Evolutionary conservation across 1,139 yeast species (phyloP), one percentile per base, ranked within the genome.

Genomic region (Lodderomyces margitis): DNA sequence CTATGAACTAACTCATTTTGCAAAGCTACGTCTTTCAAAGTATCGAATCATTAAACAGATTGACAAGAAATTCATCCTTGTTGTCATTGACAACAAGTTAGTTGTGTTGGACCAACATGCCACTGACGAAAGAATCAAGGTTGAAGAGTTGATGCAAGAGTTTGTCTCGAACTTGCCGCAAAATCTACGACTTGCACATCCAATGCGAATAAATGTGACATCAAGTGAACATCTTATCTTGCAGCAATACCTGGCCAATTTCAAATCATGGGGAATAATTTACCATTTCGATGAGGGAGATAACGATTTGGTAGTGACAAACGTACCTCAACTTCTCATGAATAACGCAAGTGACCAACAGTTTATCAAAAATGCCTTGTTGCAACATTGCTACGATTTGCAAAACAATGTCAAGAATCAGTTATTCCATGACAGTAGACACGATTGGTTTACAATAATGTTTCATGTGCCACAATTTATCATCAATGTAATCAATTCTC

Each of bases 31-130:
- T 4, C 23, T 40, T 9, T 36, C 39, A 8, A 44, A 45, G 10
- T 51, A 50, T 36, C 46, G 53, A 11, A 51, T 70, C 1, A 50
- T 70, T 2, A 55, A 57, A 9, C 95, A 87, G 55, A 61, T 86
- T 1, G 87, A 81, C 38, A 54, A 61, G 4, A 80, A 79, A 51
- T 84, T 83, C 52, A 76, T 86, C 16, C 58, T 85, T 14, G 59
- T 75, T 2, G 60, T 56, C 15, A 52, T 83, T 3, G 19, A 37
- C 9, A 20, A 21, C 5, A 34, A 38, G n/a, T 30, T 45, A n/a
- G 55, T 74, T 10, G 60, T 76, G 1, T 53, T 83, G 2, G 95
- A 87, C 53, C 95, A 86, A 55, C 95, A 87, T 63, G 94, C 95
- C 1, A 78, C 82, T 36, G 92, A 84, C 57, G 95, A 86, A 53